Evolutionary conservation across 2,329 filamentous ascomycete species (phyloP).

Genomic region (Penicillium sp.): DNA sequence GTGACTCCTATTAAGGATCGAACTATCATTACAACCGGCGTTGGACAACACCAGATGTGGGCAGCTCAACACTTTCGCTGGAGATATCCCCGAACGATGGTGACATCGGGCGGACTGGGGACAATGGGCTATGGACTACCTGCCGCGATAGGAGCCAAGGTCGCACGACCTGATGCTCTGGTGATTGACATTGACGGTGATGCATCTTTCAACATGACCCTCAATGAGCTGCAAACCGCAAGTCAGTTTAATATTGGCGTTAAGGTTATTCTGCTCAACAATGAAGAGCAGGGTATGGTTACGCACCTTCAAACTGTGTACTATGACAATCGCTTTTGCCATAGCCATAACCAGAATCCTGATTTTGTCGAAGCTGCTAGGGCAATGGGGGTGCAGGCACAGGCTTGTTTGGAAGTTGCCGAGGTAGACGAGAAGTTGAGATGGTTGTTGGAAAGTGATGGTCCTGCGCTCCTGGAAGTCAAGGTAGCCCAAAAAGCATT

Average conservation of each 20-base stretch:
- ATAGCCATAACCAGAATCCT: slow-evolving; percentile 7
- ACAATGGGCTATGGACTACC: slow-evolving; percentile 95
- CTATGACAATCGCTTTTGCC: slow-evolving; percentile 10
- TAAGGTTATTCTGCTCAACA: slow-evolving; percentile 91
- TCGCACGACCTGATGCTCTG: slow-evolving; percentile 75
- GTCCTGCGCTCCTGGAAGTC: slow-evolving; percentile 1
- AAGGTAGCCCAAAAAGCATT: not conserved
- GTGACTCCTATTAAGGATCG: slow-evolving; percentile 68
- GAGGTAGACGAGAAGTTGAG: not conserved
- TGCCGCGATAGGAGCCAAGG: slow-evolving; percentile 93
- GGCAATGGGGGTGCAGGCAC: slow-evolving; percentile 9
- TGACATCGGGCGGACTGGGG: slow-evolving; percentile 90
- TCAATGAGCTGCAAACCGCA: slow-evolving; percentile 19
- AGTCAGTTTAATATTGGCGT: slow-evolving; percentile 88
- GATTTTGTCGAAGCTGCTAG: slow-evolving; percentile 5
- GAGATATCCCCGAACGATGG: slow-evolving; percentile 86
- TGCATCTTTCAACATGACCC: slow-evolving; percentile 75
- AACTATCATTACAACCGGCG: slow-evolving; percentile 87
- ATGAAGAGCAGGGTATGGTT: slow-evolving; percentile 95
- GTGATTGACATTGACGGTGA: slow-evolving; percentile 96
- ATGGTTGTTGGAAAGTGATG: slow-evolving; percentile 3
- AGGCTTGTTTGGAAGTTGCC: not conserved
- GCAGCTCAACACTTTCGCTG: slow-evolving; percentile 91
- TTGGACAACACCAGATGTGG: slow-evolving; percentile 99
- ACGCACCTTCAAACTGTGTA: slow-evolving; percentile 69